Conservation (phyloP, 2,329 filamentous ascomycete species). For the Zopfia rhizophila region DNA sequence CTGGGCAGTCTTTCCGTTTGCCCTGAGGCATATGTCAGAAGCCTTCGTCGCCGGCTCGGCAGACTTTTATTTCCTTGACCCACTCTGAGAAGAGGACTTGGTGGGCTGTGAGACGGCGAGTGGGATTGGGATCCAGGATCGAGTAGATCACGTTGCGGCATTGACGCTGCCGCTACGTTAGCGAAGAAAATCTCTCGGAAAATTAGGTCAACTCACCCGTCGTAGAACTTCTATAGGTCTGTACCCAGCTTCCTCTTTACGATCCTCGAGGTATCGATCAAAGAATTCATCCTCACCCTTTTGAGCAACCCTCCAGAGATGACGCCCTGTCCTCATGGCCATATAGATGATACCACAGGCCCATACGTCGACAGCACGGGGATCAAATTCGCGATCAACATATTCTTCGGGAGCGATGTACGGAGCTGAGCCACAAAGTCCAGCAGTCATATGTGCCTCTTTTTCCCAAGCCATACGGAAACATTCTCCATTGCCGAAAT, state of each 20-base stretch:
- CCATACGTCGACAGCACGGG: constrained; percentile 97
- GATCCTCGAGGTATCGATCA: constrained; percentile 89
- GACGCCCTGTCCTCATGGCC: constrained; percentile 97
- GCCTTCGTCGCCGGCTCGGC: constrained; percentile 95
- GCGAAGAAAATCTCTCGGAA: constrained; percentile 12
- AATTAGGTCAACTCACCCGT: constrained; percentile 72
- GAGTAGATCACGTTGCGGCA: constrained; percentile 99
- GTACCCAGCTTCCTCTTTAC: constrained; percentile 94
- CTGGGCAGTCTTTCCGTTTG: constrained; percentile 4
- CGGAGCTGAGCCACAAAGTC: constrained; percentile 93
- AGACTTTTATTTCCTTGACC: constrained; percentile 97
- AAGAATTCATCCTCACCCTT: constrained; percentile 99
- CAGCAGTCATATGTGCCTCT: constrained; percentile 97
- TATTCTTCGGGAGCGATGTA: constrained; percentile 99
- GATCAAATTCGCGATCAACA: constrained; percentile 93
- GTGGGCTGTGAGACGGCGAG: constrained; percentile 90
- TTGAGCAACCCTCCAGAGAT: constrained; percentile 96
- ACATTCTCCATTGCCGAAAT: constrained; percentile 98
- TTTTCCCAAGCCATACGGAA: constrained; percentile 99
- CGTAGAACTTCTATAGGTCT: constrained; percentile 95
- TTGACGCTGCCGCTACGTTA: constrained; percentile 72
- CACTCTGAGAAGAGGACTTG: constrained; percentile 98
- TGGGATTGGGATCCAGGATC: constrained; percentile 93
- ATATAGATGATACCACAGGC: constrained; percentile 99
- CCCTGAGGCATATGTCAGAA: constrained; percentile 64